Evolutionary conservation across 2,329 filamentous ascomycete species (phyloP).

Genomic region (Paecilomyces sp.): DNA sequence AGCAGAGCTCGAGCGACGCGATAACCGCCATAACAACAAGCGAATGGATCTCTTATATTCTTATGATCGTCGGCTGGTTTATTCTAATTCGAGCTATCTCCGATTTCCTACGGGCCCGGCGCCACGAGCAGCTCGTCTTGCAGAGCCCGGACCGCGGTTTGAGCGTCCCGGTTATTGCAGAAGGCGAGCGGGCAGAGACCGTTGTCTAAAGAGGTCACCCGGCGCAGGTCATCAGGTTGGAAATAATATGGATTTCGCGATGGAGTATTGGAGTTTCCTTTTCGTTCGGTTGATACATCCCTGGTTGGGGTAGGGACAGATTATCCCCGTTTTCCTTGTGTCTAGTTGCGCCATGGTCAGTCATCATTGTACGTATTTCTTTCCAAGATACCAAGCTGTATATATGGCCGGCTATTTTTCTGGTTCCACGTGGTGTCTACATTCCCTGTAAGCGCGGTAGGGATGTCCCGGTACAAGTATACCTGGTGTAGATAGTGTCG

Average conservation of each 20-base stretch:
- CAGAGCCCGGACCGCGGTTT: slow-evolving; percentile 88
- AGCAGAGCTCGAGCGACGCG: slow-evolving; percentile 27
- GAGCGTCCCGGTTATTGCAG: slow-evolving; percentile 75
- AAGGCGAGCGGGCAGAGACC: slow-evolving; percentile 71
- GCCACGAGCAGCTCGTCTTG: slow-evolving; percentile 87
- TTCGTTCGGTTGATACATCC: neutral
- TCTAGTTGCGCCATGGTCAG: neutral
- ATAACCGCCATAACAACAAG: slow-evolving; percentile 58
- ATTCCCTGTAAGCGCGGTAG: neutral
- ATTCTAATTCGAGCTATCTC: slow-evolving; percentile 89
- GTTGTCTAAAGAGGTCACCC: slow-evolving; percentile 51
- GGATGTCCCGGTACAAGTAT: neutral
- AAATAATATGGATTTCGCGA: neutral
- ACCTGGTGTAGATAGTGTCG: neutral
- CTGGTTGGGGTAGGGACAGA: neutral
- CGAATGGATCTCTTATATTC: slow-evolving; percentile 83
- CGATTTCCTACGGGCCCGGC: slow-evolving; percentile 78
- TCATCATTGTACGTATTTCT: neutral
- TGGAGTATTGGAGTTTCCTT: slow-evolving; percentile 3
- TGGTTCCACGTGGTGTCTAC: neutral
- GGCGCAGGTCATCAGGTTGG: neutral
- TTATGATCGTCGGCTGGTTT: slow-evolving; percentile 99
- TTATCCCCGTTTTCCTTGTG: neutral
- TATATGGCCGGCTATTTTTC: neutral
- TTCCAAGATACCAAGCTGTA: neutral